These are phyloP conservation scores for Suhomyces sp. DNA, from an alignment of 805 yeast species.

Conservation along the genomic window DNA sequence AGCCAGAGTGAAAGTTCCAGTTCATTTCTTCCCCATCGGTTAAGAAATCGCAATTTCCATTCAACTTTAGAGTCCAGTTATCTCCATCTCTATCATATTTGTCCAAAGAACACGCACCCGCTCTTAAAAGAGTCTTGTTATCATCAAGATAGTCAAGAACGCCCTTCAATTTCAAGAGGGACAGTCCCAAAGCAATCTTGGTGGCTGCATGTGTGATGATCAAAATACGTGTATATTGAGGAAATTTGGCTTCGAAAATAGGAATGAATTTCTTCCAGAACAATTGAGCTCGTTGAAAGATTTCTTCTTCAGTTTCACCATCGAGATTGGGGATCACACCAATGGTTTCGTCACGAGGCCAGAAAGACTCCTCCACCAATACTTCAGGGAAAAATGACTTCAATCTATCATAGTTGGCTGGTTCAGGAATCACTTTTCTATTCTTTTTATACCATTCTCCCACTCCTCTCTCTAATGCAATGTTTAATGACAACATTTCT, in stretches of 20 bases:
- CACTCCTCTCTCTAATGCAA: constrained; percentile 75
- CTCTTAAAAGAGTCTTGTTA: constrained; percentile 44
- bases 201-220: constrained; percentile 94
- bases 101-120: constrained; percentile 87
- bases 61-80: constrained; percentile 62
- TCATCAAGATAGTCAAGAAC: constrained; percentile 54
- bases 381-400: constrained; percentile 47
- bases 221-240: constrained; percentile 60
- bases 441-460: constrained; percentile 90
- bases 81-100: constrained; percentile 39
- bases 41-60: constrained; percentile 74
- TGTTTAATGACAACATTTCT: constrained; percentile 52
- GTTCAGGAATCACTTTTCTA: constrained; percentile 65
- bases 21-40: constrained; percentile 86
- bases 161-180: constrained; percentile 53
- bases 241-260: constrained; percentile 53
- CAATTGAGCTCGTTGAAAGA: constrained; percentile 56
- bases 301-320: constrained; percentile 78
- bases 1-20: constrained; percentile 77
- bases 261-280: constrained; percentile 62
- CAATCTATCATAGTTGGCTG: constrained; percentile 55
- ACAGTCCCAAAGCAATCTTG: constrained; percentile 83
- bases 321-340: constrained; percentile 56
- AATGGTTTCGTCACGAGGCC: constrained; percentile 52
- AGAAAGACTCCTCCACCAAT: constrained; percentile 30